Percentiles rank a stretch among this genome's conserved stretches.
These are phyloP conservation scores for Dryadomyces quercivorus DNA, from an alignment of 2,329 filamentous ascomycete genomes.

Conservation along the genomic window DNA sequence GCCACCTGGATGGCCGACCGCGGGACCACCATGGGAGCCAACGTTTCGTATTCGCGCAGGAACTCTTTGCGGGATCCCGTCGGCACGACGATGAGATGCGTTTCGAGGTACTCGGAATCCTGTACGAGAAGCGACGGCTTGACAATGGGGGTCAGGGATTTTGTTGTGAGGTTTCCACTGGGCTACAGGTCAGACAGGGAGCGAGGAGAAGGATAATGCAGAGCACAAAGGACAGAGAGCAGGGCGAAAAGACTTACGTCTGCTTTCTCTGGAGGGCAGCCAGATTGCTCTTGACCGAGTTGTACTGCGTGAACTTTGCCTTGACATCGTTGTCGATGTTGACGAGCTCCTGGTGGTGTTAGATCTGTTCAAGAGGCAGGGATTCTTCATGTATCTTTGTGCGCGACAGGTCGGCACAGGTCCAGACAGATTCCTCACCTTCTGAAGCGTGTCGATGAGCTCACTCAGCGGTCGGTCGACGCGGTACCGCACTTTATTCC, in stretches of 20 bases:
- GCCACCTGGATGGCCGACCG: slow-evolving; percentile 71
- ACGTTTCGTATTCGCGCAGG: slow-evolving; percentile 74
- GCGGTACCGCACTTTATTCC: slow-evolving; percentile 97
- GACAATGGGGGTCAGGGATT: slow-evolving; percentile 82
- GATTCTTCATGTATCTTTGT: background rate
- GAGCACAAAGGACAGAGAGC: slow-evolving; percentile 1
- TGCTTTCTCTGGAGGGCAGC: slow-evolving; percentile 74
- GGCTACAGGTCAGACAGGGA: background rate
- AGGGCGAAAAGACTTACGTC: slow-evolving; percentile 40
- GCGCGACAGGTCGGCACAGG: background rate
- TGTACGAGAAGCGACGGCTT: slow-evolving; percentile 68
- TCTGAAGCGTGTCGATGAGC: slow-evolving; percentile 76
- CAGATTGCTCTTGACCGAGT: slow-evolving; percentile 75
- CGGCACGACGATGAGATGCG: slow-evolving; percentile 84
- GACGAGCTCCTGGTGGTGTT: slow-evolving; percentile 55
- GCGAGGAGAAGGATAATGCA: background rate
- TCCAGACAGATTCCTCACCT: slow-evolving; percentile 39
- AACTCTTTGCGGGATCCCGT: slow-evolving; percentile 75
- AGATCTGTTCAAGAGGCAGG: background rate
- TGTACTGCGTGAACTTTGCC: slow-evolving; percentile 89
- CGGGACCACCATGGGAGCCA: slow-evolving; percentile 86
- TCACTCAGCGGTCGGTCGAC: slow-evolving; percentile 83
- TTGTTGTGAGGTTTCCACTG: slow-evolving; percentile 86
- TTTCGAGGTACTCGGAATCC: slow-evolving; percentile 94
- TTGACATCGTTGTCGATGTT: slow-evolving; percentile 96